Percentiles rank a stretch among this genome's conserved stretches.
Conservation (phyloP, 2,329 filamentous ascomycete species). For the Tolypocladium guangdongense region DNA sequence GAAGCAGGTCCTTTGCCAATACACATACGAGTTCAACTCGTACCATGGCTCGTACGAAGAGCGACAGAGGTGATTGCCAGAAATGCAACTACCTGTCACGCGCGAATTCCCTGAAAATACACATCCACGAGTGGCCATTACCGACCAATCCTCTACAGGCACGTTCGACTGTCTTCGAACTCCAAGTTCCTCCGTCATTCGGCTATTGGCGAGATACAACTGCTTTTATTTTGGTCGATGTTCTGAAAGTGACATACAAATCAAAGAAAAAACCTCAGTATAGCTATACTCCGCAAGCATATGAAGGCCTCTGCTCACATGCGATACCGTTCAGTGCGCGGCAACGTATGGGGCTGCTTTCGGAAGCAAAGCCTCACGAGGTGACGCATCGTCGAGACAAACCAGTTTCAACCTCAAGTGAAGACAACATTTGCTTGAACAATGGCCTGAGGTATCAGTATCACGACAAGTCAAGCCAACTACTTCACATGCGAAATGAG, state of each 20-base stretch:
- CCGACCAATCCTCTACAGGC: slow-evolving; percentile 20
- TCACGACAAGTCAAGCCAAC: slow-evolving; percentile 1
- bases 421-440: slow-evolving; percentile 10
- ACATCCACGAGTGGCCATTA: slow-evolving; percentile 46
- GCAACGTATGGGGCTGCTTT: slow-evolving; percentile 1
- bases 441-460: slow-evolving; percentile 13
- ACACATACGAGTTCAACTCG: slow-evolving; percentile 3
- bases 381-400: slow-evolving; percentile 5
- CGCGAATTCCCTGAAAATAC: slow-evolving; percentile 31
- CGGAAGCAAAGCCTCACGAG: slow-evolving; percentile 8
- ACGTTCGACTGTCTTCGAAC: slow-evolving; percentile 42
- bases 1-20: neutral
- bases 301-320: slow-evolving; percentile 2
- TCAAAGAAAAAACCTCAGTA: neutral
- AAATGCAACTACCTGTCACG: slow-evolving; percentile 20
- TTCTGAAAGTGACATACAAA: slow-evolving; percentile 17
- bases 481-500: neutral
- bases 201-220: slow-evolving; percentile 39
- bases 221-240: slow-evolving; percentile 25
- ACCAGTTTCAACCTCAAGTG: neutral
- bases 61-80: slow-evolving; percentile 14
- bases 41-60: neutral
- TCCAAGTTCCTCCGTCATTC: slow-evolving; percentile 29
- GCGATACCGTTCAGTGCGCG: no score
- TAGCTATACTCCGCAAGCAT: slow-evolving; percentile 4